phyloP scores from a whole-genome alignment of 805 yeast genomes.

The Suhomyces sp. region DNA sequence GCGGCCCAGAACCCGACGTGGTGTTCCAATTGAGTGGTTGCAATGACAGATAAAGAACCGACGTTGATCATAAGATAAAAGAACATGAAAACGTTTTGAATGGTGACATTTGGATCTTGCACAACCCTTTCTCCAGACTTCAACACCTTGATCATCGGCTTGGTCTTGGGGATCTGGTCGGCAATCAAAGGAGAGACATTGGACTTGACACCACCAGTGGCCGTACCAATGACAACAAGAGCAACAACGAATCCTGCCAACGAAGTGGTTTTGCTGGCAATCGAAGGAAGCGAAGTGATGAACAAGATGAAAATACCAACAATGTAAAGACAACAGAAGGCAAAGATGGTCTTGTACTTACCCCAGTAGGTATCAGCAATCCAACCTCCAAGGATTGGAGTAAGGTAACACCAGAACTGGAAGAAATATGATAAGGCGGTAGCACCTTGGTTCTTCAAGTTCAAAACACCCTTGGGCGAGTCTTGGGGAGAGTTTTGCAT shows the following conservation, averaged over 20 bases:
- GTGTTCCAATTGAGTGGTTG: constrained; percentile 69
- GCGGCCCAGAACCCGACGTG: constrained; percentile 74
- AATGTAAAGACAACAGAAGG: constrained; percentile 58
- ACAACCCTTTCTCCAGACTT: constrained; percentile 39
- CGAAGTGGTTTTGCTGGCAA: constrained; percentile 49
- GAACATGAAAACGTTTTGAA: constrained; percentile 70
- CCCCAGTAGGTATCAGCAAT: constrained; percentile 73
- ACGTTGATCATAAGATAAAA: constrained; percentile 74
- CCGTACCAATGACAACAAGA: constrained; percentile 63
- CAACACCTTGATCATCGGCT: constrained; percentile 35
- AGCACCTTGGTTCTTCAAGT: constrained; percentile 59
- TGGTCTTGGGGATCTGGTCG: constrained; percentile 41
- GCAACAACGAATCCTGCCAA: constrained; percentile 60
- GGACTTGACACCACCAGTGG: constrained; percentile 79
- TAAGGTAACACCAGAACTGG: constrained; percentile 78
- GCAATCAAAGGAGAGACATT: constrained; percentile 77
- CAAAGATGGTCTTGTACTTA: constrained; percentile 63
- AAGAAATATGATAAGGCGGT: constrained; percentile 70
- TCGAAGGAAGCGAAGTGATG: constrained; percentile 67
- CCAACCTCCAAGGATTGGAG: constrained; percentile 76
- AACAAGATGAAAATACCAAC: constrained; percentile 63
- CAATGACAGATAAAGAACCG: constrained; percentile 71
- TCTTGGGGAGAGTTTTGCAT: constrained; percentile 54
- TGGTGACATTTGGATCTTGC: constrained; percentile 63
- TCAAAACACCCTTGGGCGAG: constrained; percentile 52